These are phyloP conservation scores for Lachancea meyersii DNA, from an alignment of 805 yeast species.

Conservation along the genomic window DNA sequence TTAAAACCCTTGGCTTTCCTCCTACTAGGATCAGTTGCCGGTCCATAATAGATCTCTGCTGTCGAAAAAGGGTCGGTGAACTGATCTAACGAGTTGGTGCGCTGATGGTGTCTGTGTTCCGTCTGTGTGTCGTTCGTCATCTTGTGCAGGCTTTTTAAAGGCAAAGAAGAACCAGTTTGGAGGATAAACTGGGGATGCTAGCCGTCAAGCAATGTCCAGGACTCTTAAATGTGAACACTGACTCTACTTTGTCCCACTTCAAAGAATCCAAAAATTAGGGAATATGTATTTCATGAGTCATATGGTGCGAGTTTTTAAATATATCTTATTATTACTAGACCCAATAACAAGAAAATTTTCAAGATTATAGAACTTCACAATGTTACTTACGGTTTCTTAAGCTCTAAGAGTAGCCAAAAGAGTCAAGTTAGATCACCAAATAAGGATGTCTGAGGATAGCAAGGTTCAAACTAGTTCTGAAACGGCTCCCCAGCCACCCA, in stretches of 20 bases:
- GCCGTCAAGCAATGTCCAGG: neutral
- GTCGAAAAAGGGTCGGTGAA: slow-evolving; percentile 54
- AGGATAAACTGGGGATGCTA: neutral
- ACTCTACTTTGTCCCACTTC: neutral
- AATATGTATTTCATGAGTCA: neutral
- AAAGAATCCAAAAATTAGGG: neutral
- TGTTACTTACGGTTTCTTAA: neutral
- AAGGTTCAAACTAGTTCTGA: slow-evolving; percentile 17
- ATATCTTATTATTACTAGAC: neutral
- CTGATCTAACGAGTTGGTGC: slow-evolving; percentile 43
- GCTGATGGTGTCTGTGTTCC: slow-evolving; percentile 15
- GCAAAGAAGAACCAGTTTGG: neutral
- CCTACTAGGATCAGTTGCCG: slow-evolving; percentile 49
- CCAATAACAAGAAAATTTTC: neutral
- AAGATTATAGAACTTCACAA: neutral
- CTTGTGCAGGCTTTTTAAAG: neutral
- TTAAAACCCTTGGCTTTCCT: slow-evolving; percentile 38
- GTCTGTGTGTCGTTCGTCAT: slow-evolving; percentile 1
- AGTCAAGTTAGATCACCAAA: neutral
- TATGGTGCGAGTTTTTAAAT: neutral
- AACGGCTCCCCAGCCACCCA: slow-evolving; percentile 47
- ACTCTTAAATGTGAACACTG: neutral
- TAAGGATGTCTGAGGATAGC: slow-evolving; percentile 21
- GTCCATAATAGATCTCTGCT: slow-evolving; percentile 69
- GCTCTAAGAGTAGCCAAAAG: neutral